phyloP scores from a whole-genome alignment of 164 flowering plant species.

The Chimonanthus praecox region DNA sequence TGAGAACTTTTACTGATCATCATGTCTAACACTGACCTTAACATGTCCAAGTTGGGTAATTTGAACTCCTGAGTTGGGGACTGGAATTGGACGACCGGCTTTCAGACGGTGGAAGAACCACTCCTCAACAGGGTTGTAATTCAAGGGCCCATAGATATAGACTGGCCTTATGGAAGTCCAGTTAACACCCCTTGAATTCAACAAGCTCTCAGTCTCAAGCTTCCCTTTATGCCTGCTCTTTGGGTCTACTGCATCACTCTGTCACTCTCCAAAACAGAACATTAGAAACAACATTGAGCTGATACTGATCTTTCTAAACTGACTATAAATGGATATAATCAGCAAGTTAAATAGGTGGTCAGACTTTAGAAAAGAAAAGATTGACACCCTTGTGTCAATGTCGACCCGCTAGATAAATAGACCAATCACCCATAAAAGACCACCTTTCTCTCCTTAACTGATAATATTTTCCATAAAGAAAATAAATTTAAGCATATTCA shows the following conservation, averaged over 20 bases:
- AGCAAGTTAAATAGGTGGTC: background rate
- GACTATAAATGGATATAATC: background rate
- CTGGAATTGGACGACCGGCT: constrained; percentile 97
- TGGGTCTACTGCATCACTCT: constrained; percentile 95
- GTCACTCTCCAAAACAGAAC: background rate
- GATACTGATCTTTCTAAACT: background rate
- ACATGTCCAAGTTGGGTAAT: constrained; percentile 94
- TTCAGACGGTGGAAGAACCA: constrained; percentile 98
- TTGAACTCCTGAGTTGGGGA: constrained; percentile 85
- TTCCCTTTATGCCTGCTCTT: constrained; percentile 99
- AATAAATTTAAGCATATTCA: no score
- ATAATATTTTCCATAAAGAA: background rate
- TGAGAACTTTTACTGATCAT: background rate
- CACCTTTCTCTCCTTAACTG: background rate
- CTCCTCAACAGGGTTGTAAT: constrained; percentile 97
- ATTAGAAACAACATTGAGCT: background rate
- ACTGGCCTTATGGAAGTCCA: constrained; percentile 97
- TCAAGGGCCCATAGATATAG: constrained; percentile 91
- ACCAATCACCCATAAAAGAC: background rate
- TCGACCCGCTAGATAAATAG: background rate
- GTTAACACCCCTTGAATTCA: constrained; percentile 61
- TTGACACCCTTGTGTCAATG: background rate
- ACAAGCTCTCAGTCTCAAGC: constrained; percentile 84
- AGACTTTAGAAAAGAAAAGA: background rate
- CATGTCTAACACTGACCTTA: constrained; percentile 47